Evolutionary conservation across 1,139 yeast genomes (phyloP).

Genomic region (Wickerhamiella pararugosa): DNA sequence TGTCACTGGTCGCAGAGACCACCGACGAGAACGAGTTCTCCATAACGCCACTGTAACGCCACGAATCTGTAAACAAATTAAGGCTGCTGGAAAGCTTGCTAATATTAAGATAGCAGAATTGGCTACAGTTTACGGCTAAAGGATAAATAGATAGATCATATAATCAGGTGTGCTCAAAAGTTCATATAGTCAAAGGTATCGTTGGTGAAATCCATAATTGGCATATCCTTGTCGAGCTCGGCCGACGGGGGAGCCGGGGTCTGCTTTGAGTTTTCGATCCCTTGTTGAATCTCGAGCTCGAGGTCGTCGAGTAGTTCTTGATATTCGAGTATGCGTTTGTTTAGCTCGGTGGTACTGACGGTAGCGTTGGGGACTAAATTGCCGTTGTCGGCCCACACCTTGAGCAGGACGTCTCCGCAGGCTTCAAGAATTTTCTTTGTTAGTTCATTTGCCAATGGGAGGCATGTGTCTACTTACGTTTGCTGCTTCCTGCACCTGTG

Average conservation of each 20-base stretch:
- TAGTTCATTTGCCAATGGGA: conserved; percentile 1
- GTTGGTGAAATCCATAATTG: no score
- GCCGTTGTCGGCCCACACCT: conserved; percentile 14
- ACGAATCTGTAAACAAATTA: not conserved
- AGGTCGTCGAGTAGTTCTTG: conserved; percentile 15
- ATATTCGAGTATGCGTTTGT: conserved; percentile 12
- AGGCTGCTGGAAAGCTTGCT: no score
- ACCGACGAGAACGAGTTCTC: conserved; percentile 23
- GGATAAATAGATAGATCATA: no score
- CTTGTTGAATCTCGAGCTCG: conserved; percentile 13
- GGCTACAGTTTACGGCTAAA: no score
- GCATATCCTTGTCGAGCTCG: no score
- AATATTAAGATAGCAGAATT: no score
- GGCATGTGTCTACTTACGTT: no score
- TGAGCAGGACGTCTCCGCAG: conserved; percentile 15
- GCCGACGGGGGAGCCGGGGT: no score
- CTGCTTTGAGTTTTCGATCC: conserved; percentile 2
- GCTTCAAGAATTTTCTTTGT: conserved; percentile 14
- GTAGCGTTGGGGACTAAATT: conserved; percentile 16
- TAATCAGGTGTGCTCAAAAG: no score
- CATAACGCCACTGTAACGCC: conserved; percentile 5
- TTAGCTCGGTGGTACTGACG: conserved; percentile 12
- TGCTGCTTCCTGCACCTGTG: no score
- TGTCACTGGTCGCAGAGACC: conserved; percentile 25
- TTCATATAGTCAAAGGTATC: no score